Conservation (phyloP, 192 early-diverging fungal species). For the Coemansia sp. region DNA sequence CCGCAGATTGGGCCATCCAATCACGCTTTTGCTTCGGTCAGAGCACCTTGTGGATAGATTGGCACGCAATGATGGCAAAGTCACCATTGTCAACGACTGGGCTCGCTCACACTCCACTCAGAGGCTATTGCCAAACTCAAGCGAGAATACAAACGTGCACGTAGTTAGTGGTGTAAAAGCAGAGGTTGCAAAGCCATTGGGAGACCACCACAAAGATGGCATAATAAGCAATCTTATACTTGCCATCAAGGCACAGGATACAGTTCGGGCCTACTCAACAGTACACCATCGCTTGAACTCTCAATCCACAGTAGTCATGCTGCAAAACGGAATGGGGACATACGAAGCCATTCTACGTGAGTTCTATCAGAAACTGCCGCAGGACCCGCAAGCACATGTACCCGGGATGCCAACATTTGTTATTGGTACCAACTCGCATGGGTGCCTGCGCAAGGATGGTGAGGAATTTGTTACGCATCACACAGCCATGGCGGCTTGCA, state of each 20-base stretch:
- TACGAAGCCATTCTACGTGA: conserved; percentile 54
- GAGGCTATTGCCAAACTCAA: conserved; percentile 29
- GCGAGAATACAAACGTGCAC: conserved; percentile 24
- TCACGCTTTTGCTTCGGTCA: conserved; percentile 62
- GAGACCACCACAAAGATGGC: conserved; percentile 14
- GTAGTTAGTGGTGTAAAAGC: conserved; percentile 27
- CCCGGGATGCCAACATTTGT: conserved; percentile 50
- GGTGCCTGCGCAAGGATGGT: conserved; percentile 48
- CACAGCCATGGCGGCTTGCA: conserved; percentile 58
- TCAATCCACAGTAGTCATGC: conserved; percentile 58
- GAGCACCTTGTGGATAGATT: conserved; percentile 46
- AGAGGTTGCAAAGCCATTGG: conserved; percentile 24
- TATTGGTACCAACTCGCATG: conserved; percentile 59
- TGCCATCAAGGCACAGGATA: conserved; percentile 68
- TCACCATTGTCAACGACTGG: conserved; percentile 40
- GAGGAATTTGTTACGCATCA: conserved; percentile 58
- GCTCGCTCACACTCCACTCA: conserved; percentile 26
- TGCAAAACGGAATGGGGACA: conserved; percentile 70
- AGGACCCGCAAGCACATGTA: neutral
- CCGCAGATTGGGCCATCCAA: conserved; percentile 50
- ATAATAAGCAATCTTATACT: conserved; percentile 58
- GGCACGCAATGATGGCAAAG: conserved; percentile 14
- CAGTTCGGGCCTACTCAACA: conserved; percentile 51
- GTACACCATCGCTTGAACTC: conserved; percentile 55
- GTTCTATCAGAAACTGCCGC: conserved; percentile 19